Percentiles rank a stretch among this genome's conserved stretches.
phyloP scores from a whole-genome alignment of 2,329 filamentous ascomycete species.

The Pseudogymnoascus verrucosus region DNA sequence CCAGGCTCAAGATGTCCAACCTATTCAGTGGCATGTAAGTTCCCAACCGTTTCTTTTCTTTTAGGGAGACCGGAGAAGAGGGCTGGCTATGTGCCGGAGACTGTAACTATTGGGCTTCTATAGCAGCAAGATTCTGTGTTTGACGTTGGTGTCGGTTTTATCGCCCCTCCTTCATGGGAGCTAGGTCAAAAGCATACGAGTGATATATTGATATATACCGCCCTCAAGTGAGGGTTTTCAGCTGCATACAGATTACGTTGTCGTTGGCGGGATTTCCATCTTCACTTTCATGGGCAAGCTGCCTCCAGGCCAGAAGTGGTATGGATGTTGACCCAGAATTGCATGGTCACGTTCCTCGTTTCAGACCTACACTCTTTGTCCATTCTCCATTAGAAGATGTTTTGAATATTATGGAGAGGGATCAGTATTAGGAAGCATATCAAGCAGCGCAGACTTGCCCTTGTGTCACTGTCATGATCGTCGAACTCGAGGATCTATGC shows the following conservation, averaged over 20 bases:
- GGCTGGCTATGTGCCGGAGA: neutral
- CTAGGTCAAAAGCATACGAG: neutral
- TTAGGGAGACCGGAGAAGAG: neutral
- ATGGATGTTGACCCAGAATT: neutral
- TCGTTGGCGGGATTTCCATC: neutral
- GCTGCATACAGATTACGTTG: neutral
- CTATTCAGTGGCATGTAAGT: slow-evolving; percentile 30
- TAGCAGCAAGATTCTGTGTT: slow-evolving; percentile 1
- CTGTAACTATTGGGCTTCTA: neutral
- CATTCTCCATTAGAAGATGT: neutral
- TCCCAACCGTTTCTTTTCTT: slow-evolving; percentile 7
- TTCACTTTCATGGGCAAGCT: neutral
- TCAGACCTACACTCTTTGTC: neutral
- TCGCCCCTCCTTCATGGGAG: neutral
- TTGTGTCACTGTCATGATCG: neutral
- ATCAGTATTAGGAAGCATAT: neutral
- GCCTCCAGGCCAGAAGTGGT: neutral
- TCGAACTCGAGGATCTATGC: slow-evolving; percentile 10
- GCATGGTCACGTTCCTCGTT: neutral
- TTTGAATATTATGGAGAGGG: neutral
- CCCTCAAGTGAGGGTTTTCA: neutral
- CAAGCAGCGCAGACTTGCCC: neutral
- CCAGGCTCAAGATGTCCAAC: slow-evolving; percentile 25
- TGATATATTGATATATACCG: neutral
- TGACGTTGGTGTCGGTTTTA: neutral